Evolutionary conservation across 2,329 filamentous ascomycete genomes (phyloP).

Genomic region (Emergomyces orientalis): DNA sequence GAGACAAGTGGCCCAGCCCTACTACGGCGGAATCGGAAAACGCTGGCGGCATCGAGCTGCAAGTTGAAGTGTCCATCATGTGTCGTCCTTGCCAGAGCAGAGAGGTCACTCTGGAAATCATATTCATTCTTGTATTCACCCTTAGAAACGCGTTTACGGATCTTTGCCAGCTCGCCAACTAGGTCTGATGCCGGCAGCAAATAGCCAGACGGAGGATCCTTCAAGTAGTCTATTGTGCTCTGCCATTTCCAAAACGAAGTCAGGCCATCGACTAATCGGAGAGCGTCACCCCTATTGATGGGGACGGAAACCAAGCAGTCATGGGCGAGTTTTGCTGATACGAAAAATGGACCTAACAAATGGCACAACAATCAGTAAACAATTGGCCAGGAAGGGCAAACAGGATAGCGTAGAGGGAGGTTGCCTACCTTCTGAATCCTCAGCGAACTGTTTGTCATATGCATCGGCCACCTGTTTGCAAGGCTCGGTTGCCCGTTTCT

Average conservation of each 20-base stretch:
- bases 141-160: conserved; percentile 36
- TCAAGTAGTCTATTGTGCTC: conserved; percentile 20
- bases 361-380: conserved; percentile 8
- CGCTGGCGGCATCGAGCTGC: conserved; percentile 15
- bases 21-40: conserved; percentile 46
- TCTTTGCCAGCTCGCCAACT: conserved; percentile 37
- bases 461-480: conserved; percentile 3
- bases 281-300: conserved; percentile 17
- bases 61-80: conserved; percentile 52
- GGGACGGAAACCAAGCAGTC: conserved; percentile 19
- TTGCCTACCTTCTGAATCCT: background rate
- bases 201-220: conserved; percentile 44
- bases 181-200: conserved; percentile 43
- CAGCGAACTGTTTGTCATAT: background rate
- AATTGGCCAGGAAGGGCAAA: background rate
- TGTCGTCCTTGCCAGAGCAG: conserved; percentile 43
- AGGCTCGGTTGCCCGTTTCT: background rate
- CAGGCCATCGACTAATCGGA: conserved; percentile 18
- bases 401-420: background rate
- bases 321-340: conserved; percentile 16
- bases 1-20: conserved; percentile 50
- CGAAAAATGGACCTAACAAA: conserved; percentile 1
- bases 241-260: conserved; percentile 19
- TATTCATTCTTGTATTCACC: conserved; percentile 45
- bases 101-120: conserved; percentile 48